These are phyloP conservation scores for Linnemannia zychae DNA, from an alignment of 192 early-diverging fungal species.

Conservation along the genomic window DNA sequence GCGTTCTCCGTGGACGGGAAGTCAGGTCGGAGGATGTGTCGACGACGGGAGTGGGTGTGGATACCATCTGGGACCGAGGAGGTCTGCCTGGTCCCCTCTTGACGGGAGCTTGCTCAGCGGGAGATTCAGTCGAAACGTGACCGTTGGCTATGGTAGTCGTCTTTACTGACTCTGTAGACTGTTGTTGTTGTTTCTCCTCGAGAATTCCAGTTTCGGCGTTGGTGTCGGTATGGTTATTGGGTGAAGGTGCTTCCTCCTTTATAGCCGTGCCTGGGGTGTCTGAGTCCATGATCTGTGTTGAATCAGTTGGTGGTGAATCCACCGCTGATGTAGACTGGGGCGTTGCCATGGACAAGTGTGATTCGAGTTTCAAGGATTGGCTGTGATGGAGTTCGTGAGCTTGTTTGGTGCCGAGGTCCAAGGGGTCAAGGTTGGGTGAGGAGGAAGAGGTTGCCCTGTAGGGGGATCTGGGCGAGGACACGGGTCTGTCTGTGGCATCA, in stretches of 20 bases:
- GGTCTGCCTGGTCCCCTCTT: constrained; percentile 43
- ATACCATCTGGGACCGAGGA: constrained; percentile 13
- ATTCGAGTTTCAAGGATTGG: background rate
- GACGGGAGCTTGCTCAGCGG: background rate
- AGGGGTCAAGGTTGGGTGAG: background rate
- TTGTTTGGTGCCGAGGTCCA: constrained; percentile 7
- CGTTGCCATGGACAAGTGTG: background rate
- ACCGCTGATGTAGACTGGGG: background rate
- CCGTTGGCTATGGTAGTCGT: background rate
- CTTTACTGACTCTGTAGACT: background rate
- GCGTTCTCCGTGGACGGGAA: constrained; percentile 22
- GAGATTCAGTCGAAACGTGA: background rate
- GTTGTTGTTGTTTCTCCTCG: background rate
- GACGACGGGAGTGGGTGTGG: background rate
- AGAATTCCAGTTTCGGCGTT: background rate
- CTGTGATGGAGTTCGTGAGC: background rate
- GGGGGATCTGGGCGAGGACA: background rate
- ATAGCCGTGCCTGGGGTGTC: background rate
- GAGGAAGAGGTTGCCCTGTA: background rate
- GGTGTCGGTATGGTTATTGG: background rate
- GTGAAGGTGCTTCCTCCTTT: background rate
- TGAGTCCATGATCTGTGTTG: constrained; percentile 3
- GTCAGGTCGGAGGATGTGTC: background rate
- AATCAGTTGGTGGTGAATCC: background rate
- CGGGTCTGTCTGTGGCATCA: constrained; percentile 21